Base-by-base conservation (phyloP, 192 early-diverging fungal species). In the Podochytrium sp. region DNA sequence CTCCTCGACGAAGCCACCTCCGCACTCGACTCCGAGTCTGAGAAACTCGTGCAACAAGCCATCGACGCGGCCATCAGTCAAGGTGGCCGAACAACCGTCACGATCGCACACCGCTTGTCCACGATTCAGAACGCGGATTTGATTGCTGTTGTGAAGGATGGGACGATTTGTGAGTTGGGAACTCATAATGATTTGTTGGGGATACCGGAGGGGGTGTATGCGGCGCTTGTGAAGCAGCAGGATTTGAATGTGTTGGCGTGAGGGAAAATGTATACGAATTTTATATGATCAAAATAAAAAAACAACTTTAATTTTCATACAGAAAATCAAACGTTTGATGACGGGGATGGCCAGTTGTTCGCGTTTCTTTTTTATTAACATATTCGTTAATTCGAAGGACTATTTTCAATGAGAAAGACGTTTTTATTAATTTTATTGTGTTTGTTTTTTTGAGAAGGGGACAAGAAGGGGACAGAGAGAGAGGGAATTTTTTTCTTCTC, bases 21-120 rank as follows among this genome's bases (percentile, higher is more conserved):
- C 6, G 72, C 72, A 2, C 73, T 84, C 12, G 86, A 88, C 76
- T 86, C 86, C 60, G 73, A 76, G 38, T 85, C 84, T 35, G 86
- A 88, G 68, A 64, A 80, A 23, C 35, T 80, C 12, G 86, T 88
- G 27, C 86, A 87, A 62, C 62, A 50, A 43, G 86, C 86, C 14
- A 70, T 87, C 20, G 86, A 87, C 35, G 69, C 58, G 32, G 86
- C 83, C 2, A 61, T 82, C 51, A 62, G 76, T 3, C 43, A 71
- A 55, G 69, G 69, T n/a, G 73, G 77, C n/a, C 86, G 96, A 47
- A 96, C 95, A 6, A 96, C 95, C n/a, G 90, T 98, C 77, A 90
- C 92, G 2, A 92, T 98, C 76, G 96, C 96, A 3, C 91, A 96
- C 78, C 90, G 96, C 38, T 78, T 98, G 25, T 94, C 92, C 41